A percentile compares a stretch with the other conserved stretches of the same genome.
phyloP scores from a whole-genome alignment of 495 filamentous ascomycete species.

The Aspergillus steynii region DNA sequence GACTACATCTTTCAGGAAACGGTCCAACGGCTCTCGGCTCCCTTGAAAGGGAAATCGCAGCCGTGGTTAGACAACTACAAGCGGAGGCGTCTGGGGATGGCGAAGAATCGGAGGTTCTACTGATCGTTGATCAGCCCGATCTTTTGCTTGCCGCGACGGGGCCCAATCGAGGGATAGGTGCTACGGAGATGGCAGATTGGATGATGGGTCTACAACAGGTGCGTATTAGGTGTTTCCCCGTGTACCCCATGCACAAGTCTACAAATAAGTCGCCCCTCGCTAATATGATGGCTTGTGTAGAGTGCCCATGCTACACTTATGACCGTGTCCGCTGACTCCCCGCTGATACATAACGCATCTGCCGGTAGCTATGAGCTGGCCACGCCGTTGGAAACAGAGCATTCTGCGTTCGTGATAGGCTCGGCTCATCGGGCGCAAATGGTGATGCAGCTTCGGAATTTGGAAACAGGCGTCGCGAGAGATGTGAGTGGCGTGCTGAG shows the following conservation, averaged over 20 bases:
- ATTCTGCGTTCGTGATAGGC: slow-evolving; percentile 66
- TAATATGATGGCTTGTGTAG: slow-evolving; percentile 20
- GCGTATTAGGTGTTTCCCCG: slow-evolving; percentile 5
- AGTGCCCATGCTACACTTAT: slow-evolving; percentile 61
- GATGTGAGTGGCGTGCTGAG: slow-evolving; percentile 91
- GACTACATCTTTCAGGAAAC: slow-evolving; percentile 36
- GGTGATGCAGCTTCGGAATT: slow-evolving; percentile 66
- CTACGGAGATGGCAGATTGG: slow-evolving; percentile 49
- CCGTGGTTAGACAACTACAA: slow-evolving; percentile 34
- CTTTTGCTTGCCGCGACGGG: slow-evolving; percentile 50
- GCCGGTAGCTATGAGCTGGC: slow-evolving; percentile 32
- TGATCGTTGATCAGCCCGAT: slow-evolving; percentile 55
- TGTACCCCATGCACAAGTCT: neutral
- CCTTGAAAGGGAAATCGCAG: slow-evolving; percentile 41
- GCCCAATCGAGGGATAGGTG: slow-evolving; percentile 37
- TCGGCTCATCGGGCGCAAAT: slow-evolving; percentile 72
- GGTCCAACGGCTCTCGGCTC: slow-evolving; percentile 35
- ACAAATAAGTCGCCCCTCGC: neutral
- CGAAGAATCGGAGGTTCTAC: slow-evolving; percentile 30
- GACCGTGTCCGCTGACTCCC: slow-evolving; percentile 66
- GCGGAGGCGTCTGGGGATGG: slow-evolving; percentile 21
- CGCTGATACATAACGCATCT: slow-evolving; percentile 59
- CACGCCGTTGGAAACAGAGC: slow-evolving; percentile 63
- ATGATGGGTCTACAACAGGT: slow-evolving; percentile 48
- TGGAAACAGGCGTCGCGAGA: slow-evolving; percentile 82